Conservation (phyloP, 2,329 filamentous ascomycete species). For the Colletotrichum higginsianum region DNA sequence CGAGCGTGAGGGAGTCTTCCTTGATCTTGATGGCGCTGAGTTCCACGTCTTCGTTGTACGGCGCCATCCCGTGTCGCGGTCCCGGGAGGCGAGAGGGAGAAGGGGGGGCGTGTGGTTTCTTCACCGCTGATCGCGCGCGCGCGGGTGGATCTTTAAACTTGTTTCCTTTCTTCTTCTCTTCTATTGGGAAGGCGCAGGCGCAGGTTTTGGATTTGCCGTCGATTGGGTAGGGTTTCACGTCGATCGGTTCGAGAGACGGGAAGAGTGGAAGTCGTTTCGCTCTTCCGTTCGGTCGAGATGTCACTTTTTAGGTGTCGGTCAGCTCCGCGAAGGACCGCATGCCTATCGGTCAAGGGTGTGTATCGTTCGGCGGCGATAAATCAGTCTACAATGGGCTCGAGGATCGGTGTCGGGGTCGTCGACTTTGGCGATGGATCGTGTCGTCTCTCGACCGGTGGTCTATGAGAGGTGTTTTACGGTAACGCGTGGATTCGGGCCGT, state of each 20-base stretch:
- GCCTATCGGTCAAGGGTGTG: constrained; percentile 22
- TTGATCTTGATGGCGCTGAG: constrained; percentile 72
- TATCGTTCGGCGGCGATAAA: constrained; percentile 11
- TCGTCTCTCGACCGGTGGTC: constrained; percentile 8
- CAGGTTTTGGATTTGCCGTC: not conserved
- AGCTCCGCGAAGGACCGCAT: constrained; percentile 28
- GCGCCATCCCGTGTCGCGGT: constrained; percentile 52
- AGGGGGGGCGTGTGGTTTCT: not conserved
- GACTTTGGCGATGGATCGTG: not conserved
- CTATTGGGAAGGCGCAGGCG: not conserved
- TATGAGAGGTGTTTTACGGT: not conserved
- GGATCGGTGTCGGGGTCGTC: not conserved
- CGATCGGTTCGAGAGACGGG: constrained; percentile 17
- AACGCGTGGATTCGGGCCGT: too few species aligned
- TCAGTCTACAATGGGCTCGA: not conserved
- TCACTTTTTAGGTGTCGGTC: constrained; percentile 24
- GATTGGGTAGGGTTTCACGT: not conserved
- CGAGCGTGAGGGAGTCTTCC: constrained; percentile 68
- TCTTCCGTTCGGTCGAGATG: constrained; percentile 17
- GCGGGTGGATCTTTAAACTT: too few species aligned
- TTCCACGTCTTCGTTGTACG: constrained; percentile 61
- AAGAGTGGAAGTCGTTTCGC: not conserved
- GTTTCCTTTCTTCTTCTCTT: not conserved
- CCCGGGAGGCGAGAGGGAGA: constrained; percentile 5
- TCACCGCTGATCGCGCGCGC: constrained; percentile 8